phyloP scores from a whole-genome alignment of 2,329 filamentous ascomycete genomes.

The Chaetomiaceae sp. region DNA sequence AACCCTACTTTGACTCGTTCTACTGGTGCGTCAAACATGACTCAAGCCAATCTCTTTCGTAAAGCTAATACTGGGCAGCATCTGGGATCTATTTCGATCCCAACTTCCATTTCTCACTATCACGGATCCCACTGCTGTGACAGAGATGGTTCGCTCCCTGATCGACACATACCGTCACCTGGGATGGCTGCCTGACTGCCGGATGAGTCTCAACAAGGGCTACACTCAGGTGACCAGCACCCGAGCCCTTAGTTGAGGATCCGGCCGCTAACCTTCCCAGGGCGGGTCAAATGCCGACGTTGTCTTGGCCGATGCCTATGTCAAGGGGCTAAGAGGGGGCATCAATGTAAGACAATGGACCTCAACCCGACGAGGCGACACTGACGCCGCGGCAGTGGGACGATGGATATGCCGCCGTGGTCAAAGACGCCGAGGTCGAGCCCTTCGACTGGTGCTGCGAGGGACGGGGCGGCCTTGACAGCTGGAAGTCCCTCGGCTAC shows the following conservation, averaged over 20 bases:
- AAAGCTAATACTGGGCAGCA: constrained; percentile 32
- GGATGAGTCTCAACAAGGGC: constrained; percentile 71
- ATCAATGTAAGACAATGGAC: constrained; percentile 41
- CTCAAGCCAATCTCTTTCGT: not conserved
- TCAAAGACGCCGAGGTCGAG: constrained; percentile 68
- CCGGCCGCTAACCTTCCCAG: constrained; percentile 32
- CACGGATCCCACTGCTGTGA: constrained; percentile 59
- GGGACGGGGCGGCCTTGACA: constrained; percentile 65
- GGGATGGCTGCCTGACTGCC: constrained; percentile 70
- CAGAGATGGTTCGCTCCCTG: constrained; percentile 64
- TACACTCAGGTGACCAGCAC: constrained; percentile 52
- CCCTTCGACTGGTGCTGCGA: constrained; percentile 66
- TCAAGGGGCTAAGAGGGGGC: constrained; percentile 59
- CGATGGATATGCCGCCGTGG: constrained; percentile 63
- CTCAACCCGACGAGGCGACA: not conserved
- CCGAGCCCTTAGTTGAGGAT: constrained; percentile 19
- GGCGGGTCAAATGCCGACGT: constrained; percentile 72
- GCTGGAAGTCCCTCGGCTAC: constrained; percentile 68
- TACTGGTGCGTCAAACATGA: constrained; percentile 52
- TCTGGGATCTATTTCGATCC: constrained; percentile 68
- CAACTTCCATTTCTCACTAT: constrained; percentile 67
- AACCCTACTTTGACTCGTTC: constrained; percentile 71
- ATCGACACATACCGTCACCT: constrained; percentile 67
- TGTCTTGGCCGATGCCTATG: constrained; percentile 61
- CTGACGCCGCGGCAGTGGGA: constrained; percentile 49